These are phyloP conservation scores for Ettlia oleoabundans DNA, from an alignment of 139 green algal genomes.

Conservation along the genomic window DNA sequence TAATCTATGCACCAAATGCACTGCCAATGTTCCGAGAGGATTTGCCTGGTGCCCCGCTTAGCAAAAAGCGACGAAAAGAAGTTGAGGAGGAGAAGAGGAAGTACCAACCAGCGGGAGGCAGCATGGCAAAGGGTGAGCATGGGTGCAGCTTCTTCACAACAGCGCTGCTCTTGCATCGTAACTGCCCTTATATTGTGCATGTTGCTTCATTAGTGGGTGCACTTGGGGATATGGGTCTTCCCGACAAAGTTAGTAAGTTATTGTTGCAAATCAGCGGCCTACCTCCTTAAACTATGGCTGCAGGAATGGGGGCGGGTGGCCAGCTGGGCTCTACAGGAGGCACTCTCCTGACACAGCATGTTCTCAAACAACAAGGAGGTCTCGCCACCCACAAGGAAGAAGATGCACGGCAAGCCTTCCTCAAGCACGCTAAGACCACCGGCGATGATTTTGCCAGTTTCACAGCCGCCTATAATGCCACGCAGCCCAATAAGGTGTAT, in stretches of 20 bases:
- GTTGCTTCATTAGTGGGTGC: background rate
- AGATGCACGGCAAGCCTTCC: constrained; percentile 71
- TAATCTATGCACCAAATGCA: constrained; percentile 86
- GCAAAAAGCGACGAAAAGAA: constrained; percentile 46
- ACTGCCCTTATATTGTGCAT: no score
- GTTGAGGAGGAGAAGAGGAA: constrained; percentile 46
- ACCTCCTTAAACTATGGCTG: background rate
- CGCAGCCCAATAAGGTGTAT: constrained; percentile 83
- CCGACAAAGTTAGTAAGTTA: no score
- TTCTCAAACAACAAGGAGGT: constrained; percentile 81
- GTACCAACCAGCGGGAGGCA: constrained; percentile 40
- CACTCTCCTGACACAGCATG: constrained; percentile 88
- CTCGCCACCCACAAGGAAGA: constrained; percentile 65
- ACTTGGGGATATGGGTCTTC: no score
- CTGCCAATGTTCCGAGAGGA: constrained; percentile 85
- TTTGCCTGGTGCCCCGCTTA: background rate
- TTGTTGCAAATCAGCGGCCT: no score
- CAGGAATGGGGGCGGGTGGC: constrained; percentile 63
- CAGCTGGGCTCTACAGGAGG: constrained; percentile 76
- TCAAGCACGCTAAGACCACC: constrained; percentile 70
- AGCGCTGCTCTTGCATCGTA: background rate
- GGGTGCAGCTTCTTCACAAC: background rate
- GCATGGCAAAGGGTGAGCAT: constrained; percentile 4
- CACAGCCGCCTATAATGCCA: constrained; percentile 78
- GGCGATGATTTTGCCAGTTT: constrained; percentile 63